A percentile compares a stretch with the other conserved stretches of the same genome.
Conservation (phyloP, 805 yeast species). For the Naumovozyma castellii region DNA sequence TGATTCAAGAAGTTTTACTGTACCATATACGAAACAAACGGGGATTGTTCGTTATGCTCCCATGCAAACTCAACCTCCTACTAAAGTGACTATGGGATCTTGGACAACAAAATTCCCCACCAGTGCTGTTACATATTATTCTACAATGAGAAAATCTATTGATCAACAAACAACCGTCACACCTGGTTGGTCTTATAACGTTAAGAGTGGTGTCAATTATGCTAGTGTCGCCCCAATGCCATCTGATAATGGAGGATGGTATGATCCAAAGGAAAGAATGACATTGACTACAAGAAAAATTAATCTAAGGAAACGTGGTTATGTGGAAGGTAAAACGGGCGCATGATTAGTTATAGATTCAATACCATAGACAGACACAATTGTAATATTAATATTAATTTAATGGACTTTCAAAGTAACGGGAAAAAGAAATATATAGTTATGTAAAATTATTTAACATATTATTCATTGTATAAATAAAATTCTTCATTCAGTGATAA, state of each 20-base stretch:
- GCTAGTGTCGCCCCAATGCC: slow-evolving; percentile 67
- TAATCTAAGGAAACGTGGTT: slow-evolving; percentile 1
- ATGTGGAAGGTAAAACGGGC: too few species aligned
- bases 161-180: slow-evolving; percentile 55
- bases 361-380: too few species aligned
- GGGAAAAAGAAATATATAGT: not conserved
- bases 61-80: slow-evolving; percentile 82
- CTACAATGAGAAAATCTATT: slow-evolving; percentile 27
- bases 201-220: slow-evolving; percentile 49
- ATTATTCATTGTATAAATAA: too few species aligned
- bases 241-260: slow-evolving; percentile 43
- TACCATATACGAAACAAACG: slow-evolving; percentile 68
- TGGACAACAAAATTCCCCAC: slow-evolving; percentile 62
- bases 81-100: slow-evolving; percentile 50
- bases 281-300: slow-evolving; percentile 17
- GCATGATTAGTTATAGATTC: too few species aligned
- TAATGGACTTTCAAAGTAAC: not conserved
- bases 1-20: slow-evolving; percentile 43
- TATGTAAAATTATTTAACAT: too few species aligned
- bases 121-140: slow-evolving; percentile 48
- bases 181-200: slow-evolving; percentile 71
- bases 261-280: slow-evolving; percentile 45
- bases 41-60: slow-evolving; percentile 77
- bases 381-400: too few species aligned
- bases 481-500: slow-evolving; percentile 4